These are phyloP conservation scores for Silybum marianum DNA, from an alignment of 129 eudicot genomes.

Conservation along the genomic window DNA sequence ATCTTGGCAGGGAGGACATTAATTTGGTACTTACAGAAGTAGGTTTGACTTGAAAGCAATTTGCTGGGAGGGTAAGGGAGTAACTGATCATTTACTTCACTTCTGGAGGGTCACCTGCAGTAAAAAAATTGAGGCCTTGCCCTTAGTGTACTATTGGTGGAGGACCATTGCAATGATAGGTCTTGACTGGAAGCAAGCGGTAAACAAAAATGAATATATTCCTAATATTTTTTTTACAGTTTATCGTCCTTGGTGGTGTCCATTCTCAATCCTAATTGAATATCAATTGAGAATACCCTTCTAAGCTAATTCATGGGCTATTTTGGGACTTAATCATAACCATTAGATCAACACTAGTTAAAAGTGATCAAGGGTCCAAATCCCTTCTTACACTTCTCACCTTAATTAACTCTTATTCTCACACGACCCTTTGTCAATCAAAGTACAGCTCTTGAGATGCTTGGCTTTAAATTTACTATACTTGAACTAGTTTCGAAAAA, in stretches of 20 bases:
- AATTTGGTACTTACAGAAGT: constrained; percentile 20
- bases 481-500: no score
- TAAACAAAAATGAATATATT: background rate
- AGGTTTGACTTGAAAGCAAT: background rate
- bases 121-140: background rate
- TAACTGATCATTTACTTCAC: background rate
- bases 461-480: no score
- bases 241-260: constrained; percentile 24
- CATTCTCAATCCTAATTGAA: no score
- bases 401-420: no score
- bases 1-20: constrained; percentile 6
- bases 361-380: no score
- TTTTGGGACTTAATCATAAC: no score
- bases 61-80: constrained; percentile 9
- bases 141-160: constrained; percentile 5
- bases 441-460: no score
- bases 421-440: no score
- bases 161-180: constrained; percentile 20
- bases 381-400: no score
- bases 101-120: constrained; percentile 16
- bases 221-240: constrained; percentile 12
- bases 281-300: no score
- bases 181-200: background rate
- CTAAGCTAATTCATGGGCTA: no score
- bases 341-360: no score